phyloP scores from a whole-genome alignment of 2,329 filamentous ascomycete genomes.

The Colletotrichum costaricense region DNA sequence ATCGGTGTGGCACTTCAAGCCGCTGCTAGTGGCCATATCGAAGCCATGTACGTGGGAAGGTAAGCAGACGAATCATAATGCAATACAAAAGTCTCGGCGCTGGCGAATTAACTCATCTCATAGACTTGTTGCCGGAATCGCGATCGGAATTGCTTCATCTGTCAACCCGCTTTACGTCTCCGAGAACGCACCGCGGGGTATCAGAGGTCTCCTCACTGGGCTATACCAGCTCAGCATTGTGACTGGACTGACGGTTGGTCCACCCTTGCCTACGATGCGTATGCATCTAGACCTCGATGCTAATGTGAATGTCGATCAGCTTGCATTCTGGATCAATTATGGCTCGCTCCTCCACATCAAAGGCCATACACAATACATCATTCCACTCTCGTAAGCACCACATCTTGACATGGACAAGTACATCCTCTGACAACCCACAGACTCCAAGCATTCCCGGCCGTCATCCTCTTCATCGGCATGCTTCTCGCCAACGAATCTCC shows the following conservation, averaged over 20 bases:
- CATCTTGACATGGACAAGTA: no score
- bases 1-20: slow-evolving; percentile 55
- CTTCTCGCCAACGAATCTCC: slow-evolving; percentile 53
- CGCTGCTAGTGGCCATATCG: slow-evolving; percentile 54
- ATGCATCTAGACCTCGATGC: no score
- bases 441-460: slow-evolving; percentile 52
- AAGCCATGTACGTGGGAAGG: slow-evolving; percentile 67
- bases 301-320: slow-evolving; percentile 53
- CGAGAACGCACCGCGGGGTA: slow-evolving; percentile 64
- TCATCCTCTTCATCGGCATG: slow-evolving; percentile 48
- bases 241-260: slow-evolving; percentile 42
- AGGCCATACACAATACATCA: slow-evolving; percentile 33
- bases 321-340: slow-evolving; percentile 49
- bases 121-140: slow-evolving; percentile 60
- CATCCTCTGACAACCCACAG: no score
- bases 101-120: slow-evolving; percentile 56
- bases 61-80: not conserved
- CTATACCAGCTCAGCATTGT: slow-evolving; percentile 64
- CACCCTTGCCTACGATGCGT: no score
- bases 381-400: slow-evolving; percentile 49
- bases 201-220: slow-evolving; percentile 62
- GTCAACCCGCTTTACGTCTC: slow-evolving; percentile 69
- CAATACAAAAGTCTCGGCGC: no score
- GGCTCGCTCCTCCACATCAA: slow-evolving; percentile 42
- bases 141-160: slow-evolving; percentile 62